A percentile compares a stretch with the other conserved stretches of the same genome.
phyloP scores from a whole-genome alignment of 176 grass and related monocot genomes.

The Cenchrus americanus region DNA sequence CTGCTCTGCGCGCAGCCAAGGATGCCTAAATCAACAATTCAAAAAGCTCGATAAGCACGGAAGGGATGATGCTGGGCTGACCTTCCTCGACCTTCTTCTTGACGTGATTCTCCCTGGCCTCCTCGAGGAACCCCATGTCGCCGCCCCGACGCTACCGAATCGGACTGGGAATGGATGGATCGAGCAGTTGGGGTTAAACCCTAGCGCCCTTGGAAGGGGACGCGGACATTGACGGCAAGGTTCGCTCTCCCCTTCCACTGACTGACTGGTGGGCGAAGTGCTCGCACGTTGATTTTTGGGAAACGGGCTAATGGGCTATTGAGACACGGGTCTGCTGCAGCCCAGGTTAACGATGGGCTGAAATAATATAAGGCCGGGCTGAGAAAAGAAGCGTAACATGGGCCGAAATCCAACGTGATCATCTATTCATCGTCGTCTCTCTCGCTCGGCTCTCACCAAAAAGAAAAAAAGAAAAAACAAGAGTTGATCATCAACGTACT shows the following conservation, averaged over 20 bases:
- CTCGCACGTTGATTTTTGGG: constrained; percentile 13
- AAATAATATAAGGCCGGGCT: no score
- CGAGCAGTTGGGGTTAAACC: constrained; percentile 43
- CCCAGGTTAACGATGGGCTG: not conserved
- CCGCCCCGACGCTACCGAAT: not conserved
- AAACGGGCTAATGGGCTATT: constrained; percentile 1
- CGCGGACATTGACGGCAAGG: constrained; percentile 40
- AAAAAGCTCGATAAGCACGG: not conserved
- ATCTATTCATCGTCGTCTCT: no score
- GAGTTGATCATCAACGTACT: no score
- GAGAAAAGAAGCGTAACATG: no score
- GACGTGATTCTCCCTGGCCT: constrained; percentile 95
- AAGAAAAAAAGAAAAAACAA: no score
- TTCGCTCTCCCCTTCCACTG: constrained; percentile 4
- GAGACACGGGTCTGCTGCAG: not conserved
- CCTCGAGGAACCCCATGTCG: constrained; percentile 84
- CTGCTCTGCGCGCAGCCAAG: constrained; percentile 1
- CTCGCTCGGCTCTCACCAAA: no score
- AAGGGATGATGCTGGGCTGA: constrained; percentile 15
- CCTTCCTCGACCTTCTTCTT: constrained; percentile 99
- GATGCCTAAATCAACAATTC: constrained; percentile 18
- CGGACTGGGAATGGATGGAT: not conserved
- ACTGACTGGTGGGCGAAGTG: not conserved
- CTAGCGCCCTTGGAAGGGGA: constrained; percentile 38
- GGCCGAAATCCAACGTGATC: no score